Evolutionary conservation across 352 stramenopile genomes (phyloP), one percentile per base, ranked within the genome.

Genomic region (Globisporangium perplexum): DNA sequence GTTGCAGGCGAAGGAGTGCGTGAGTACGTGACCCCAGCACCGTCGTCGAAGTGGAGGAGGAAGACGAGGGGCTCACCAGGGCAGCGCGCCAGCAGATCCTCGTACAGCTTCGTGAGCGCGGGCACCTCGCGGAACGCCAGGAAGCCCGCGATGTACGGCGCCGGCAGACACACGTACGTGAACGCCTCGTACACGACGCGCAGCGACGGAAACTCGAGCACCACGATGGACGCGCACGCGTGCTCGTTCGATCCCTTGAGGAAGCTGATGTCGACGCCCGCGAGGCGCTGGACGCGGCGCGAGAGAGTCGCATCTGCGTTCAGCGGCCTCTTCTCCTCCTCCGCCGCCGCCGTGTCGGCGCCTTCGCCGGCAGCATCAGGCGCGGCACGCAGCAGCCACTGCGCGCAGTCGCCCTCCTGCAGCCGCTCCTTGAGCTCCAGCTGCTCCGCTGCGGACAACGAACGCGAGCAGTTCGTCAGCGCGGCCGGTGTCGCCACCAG

Each of bases 201-300:
- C 18, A 89, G 63, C 7, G 80, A 77, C 31, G 76, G 73, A 45
- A 70, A 94, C 38, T 71, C 66, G 20, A 94, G 56, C 50, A 94
- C 78, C n/a, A 94, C 81, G 44, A 94, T 65, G 23, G 79, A 88
- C 7, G 83, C 83, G 50, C 83, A 94, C 20, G 83, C 83, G 61
- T 91, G 80, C 45, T 92, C 70, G 42, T 74, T 84, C 42, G 81
- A 90, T 31, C 71, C 78, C 48, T 88, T 90, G 7, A 90, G 63
- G 56, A 92, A 94, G 35, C 80, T 92, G 59, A 94, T 91, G 50
- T 94, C 83, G 17, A 94, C 83, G 15, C 81, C 83, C 35, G 77
- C 83, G 20, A 94, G 63, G 55, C 66, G 72, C 23, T 31, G 62
- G 10, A 92, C 46, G 14, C 47, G 31, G 38, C 39, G 35, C 50